phyloP scores from a whole-genome alignment of 1,139 yeast genomes.

The Tardiomyces blankii region DNA sequence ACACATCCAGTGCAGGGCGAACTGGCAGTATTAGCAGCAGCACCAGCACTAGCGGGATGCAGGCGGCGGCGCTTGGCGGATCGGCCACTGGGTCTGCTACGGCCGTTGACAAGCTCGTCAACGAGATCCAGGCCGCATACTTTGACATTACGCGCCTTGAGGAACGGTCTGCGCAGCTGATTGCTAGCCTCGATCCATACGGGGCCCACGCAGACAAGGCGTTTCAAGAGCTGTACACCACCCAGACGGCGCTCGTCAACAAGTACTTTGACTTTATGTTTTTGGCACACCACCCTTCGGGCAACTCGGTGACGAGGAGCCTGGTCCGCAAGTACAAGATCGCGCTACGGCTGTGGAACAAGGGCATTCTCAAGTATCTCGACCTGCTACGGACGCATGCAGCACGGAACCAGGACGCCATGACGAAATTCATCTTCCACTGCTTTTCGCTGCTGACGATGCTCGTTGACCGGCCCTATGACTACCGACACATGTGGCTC shows the following conservation, averaged over 20 bases:
- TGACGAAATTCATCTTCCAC: constrained; percentile 17
- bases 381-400: constrained; percentile 17
- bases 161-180: constrained; percentile 5
- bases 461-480: constrained; percentile 22
- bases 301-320: constrained; percentile 14
- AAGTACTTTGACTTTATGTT: constrained; percentile 21
- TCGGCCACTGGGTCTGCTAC: too few relatives aligned
- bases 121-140: constrained; percentile 16
- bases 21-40: too few relatives aligned
- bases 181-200: not conserved
- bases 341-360: constrained; percentile 23
- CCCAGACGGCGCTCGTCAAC: constrained; percentile 16
- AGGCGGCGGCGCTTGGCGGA: too few relatives aligned
- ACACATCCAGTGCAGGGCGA: too few relatives aligned
- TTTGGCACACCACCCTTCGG: constrained; percentile 18
- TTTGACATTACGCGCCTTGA: constrained; percentile 17
- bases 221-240: constrained; percentile 13
- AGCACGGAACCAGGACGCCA: constrained; percentile 16
- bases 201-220: constrained; percentile 1
- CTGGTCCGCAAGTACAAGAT: constrained; percentile 21
- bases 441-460: constrained; percentile 19
- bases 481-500: constrained; percentile 21
- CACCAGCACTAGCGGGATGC: too few relatives aligned
- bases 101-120: constrained; percentile 10
- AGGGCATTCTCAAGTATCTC: constrained; percentile 21